Conservation (phyloP, 345 rosid genomes). For the Kernera saxatilis region DNA sequence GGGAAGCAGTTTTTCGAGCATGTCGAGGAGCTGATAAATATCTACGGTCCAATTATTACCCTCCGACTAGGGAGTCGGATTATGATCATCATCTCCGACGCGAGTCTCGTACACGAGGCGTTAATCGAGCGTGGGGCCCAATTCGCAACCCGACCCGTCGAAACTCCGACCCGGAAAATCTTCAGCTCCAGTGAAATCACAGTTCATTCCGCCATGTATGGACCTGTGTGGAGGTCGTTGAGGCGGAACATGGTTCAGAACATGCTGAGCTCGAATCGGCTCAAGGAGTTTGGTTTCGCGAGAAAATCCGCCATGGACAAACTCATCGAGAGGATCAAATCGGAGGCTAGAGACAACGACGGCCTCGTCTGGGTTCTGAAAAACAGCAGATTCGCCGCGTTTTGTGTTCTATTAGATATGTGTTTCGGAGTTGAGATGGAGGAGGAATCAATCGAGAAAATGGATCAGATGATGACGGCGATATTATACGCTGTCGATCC, state of each 20-base stretch:
- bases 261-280: conserved; percentile 56
- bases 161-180: conserved; percentile 69
- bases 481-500: conserved; percentile 58
- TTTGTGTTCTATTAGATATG: conserved; percentile 57
- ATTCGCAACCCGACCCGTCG: conserved; percentile 61
- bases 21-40: conserved; percentile 37
- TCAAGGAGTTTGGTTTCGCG: conserved; percentile 47
- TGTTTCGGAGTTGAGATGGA: conserved; percentile 77
- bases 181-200: conserved; percentile 82
- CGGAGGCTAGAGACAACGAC: conserved; percentile 41
- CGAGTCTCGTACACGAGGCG: conserved; percentile 60
- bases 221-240: conserved; percentile 74
- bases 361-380: conserved; percentile 63
- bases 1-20: conserved; percentile 66
- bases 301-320: conserved; percentile 60
- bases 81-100: conserved; percentile 54
- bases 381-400: conserved; percentile 60
- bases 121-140: conserved; percentile 48
- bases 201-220: conserved; percentile 70
- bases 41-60: conserved; percentile 65
- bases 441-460: conserved; percentile 46
- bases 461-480: conserved; percentile 59
- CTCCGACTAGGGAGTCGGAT: conserved; percentile 70
- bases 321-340: conserved; percentile 39
- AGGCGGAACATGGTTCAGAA: conserved; percentile 84